Percentiles rank a stretch among this genome's conserved stretches.
Evolutionary conservation across 805 yeast species (phyloP).

Genomic region (Yarrowia porcina): DNA sequence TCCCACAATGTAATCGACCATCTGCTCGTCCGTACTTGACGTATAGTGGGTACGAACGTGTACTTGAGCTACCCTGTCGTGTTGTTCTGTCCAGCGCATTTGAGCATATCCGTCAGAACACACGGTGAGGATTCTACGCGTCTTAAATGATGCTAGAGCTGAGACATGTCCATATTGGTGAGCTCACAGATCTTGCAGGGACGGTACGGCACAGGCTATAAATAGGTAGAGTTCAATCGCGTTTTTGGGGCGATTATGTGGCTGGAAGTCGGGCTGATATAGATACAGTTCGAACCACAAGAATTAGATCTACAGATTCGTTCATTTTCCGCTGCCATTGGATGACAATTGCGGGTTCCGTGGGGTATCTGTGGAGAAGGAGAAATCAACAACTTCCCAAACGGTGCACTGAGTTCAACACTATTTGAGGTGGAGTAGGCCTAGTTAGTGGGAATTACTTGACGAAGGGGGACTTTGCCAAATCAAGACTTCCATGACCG

Average conservation of each 20-base stretch:
- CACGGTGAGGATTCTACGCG: background rate
- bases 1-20: conserved; percentile 13
- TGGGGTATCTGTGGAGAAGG: background rate
- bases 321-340: background rate
- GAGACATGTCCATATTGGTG: conserved; percentile 15
- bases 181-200: conserved; percentile 4
- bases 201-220: conserved; percentile 6
- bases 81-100: conserved; percentile 24
- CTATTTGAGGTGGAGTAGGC: background rate
- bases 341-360: background rate
- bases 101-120: background rate
- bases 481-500: too few species aligned
- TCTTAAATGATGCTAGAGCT: conserved; percentile 18
- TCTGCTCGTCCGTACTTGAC: background rate
- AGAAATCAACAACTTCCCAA: background rate
- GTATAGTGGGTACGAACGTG: background rate
- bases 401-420: background rate
- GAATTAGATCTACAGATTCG: background rate
- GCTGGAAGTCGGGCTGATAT: background rate
- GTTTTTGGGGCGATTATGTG: background rate
- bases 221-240: background rate
- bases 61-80: conserved; percentile 20
- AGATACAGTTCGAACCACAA: background rate
- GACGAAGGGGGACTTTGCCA: too few species aligned
- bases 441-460: too few species aligned